These are phyloP conservation scores for Bodo saltans DNA, from an alignment of 78 protist genomes.

Conservation along the genomic window DNA sequence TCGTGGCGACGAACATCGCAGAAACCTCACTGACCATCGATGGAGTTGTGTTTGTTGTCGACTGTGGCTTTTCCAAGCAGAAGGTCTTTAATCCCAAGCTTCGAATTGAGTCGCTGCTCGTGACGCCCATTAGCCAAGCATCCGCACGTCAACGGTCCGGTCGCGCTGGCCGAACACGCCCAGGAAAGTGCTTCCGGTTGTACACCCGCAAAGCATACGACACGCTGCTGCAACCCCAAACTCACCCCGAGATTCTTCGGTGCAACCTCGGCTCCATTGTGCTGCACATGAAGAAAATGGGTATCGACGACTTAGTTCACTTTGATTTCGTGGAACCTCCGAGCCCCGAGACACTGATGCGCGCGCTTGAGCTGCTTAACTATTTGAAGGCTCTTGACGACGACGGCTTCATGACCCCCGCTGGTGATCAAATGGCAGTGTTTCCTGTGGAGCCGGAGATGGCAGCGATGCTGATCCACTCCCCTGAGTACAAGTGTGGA, in stretches of 20 bases:
- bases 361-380: slow-evolving; percentile 84
- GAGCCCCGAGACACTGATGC: slow-evolving; percentile 93
- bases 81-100: slow-evolving; percentile 84
- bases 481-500: slow-evolving; percentile 56
- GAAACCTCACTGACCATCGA: slow-evolving; percentile 96
- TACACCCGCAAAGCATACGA: slow-evolving; percentile 90
- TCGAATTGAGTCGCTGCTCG: slow-evolving; percentile 95
- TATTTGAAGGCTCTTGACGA: slow-evolving; percentile 88
- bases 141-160: slow-evolving; percentile 92
- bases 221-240: slow-evolving; percentile 77
- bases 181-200: slow-evolving; percentile 94
- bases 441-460: slow-evolving; percentile 95
- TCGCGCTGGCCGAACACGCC: slow-evolving; percentile 93
- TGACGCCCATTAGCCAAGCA: slow-evolving; percentile 77
- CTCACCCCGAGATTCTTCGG: slow-evolving; percentile 97
- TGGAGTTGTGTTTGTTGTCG: slow-evolving; percentile 95
- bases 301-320: slow-evolving; percentile 90
- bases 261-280: slow-evolving; percentile 93
- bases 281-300: slow-evolving; percentile 83
- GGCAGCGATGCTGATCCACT: slow-evolving; percentile 69
- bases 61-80: slow-evolving; percentile 89
- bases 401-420: slow-evolving; percentile 90
- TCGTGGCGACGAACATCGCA: slow-evolving; percentile 97
- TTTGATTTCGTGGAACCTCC: slow-evolving; percentile 99
- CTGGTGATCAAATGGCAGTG: slow-evolving; percentile 96